Base-by-base conservation (phyloP, 2,329 filamentous ascomycete species). In the Penicillium palitans region DNA sequence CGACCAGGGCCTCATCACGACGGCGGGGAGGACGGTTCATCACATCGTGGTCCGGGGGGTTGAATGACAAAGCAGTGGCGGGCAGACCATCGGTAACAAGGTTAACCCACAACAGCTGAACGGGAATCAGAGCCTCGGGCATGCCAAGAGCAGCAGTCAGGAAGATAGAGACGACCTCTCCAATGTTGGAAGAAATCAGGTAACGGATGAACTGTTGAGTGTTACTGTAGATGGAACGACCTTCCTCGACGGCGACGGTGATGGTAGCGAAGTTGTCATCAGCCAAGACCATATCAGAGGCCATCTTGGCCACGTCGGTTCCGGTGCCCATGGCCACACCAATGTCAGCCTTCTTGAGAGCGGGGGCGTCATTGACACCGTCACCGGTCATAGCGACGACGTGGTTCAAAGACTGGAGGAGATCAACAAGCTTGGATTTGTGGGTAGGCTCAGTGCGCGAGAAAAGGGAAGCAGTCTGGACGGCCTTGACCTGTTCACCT, bases 241-340 rank as follows among this genome's bases (percentile, higher is more conserved):
- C 95, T 79, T 99, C 95, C 75, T 99, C 95, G 63, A 99, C 93
- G 50, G 95, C 95, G 56, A 91, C 83, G 75, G 96, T 91, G 67
- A 99, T 99, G 4, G 95, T 99, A 61, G 95, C 95, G 76, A 99
- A 99, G 82, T 99, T 99, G 79, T 97, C 92, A 78, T 99, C 96
- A 27, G 93, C 91, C 52, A 99, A 88, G 52, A 99, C 93, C 95
- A 99, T 99, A 75, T 99, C 95, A 58, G 96, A 91, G 31, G 95
- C 95, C 65, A 99, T 82, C 80, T 96, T 97, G 59, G 95, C 91
- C 31, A 99, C 95, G 74, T 99, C 95, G 27, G 95, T 99, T 72
- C 95, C 95, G 57, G 91, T 95, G 52, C 95, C 96, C 95, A 99
- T 99, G 58, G 95, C 96, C 61, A 99, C 92, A 79, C 95, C 95